Conservation (phyloP, 1,284 basidiomycete genomes). For the Cryptococcus sp. region DNA sequence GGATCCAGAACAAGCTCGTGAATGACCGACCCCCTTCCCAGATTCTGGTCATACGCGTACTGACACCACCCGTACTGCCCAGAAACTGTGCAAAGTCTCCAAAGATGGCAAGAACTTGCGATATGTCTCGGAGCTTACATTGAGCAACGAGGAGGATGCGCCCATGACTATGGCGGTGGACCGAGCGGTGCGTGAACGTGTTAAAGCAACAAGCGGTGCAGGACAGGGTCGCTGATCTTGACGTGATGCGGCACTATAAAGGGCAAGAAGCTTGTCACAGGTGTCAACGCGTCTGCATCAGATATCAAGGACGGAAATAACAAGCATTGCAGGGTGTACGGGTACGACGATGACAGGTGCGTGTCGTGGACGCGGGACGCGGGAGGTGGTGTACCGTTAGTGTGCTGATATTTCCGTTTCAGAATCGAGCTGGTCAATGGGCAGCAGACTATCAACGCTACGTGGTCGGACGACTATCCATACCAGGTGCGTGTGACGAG, state of each 20-base stretch:
- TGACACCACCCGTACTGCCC: not conserved
- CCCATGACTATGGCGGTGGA: constrained; percentile 87
- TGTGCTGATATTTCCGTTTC: not conserved
- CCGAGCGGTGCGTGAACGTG: constrained; percentile 55
- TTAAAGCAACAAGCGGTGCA: not conserved
- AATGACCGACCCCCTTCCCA: constrained; percentile 40
- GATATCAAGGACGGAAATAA: constrained; percentile 65
- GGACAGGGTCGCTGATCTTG: constrained; percentile 2
- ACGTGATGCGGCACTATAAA: constrained; percentile 22
- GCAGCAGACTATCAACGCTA: constrained; percentile 61
- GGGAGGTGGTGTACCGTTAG: too few species aligned
- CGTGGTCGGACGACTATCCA: constrained; percentile 72
- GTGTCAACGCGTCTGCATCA: constrained; percentile 72
- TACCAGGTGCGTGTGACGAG: constrained; percentile 63
- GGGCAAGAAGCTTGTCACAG: constrained; percentile 65
- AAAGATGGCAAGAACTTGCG: constrained; percentile 59
- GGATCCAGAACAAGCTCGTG: constrained; percentile 89
- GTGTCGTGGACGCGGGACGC: constrained; percentile 14
- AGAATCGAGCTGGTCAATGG: constrained; percentile 60
- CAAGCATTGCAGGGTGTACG: constrained; percentile 74
- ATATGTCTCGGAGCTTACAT: constrained; percentile 64
- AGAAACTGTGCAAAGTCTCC: constrained; percentile 61
- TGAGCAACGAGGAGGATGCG: constrained; percentile 78
- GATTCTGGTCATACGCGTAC: not conserved
- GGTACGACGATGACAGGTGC: constrained; percentile 59